A percentile compares a stretch with the other conserved stretches of the same genome.
These are phyloP conservation scores for Phanerochaete sordida DNA, from an alignment of 768 basidiomycete genomes.

Conservation along the genomic window DNA sequence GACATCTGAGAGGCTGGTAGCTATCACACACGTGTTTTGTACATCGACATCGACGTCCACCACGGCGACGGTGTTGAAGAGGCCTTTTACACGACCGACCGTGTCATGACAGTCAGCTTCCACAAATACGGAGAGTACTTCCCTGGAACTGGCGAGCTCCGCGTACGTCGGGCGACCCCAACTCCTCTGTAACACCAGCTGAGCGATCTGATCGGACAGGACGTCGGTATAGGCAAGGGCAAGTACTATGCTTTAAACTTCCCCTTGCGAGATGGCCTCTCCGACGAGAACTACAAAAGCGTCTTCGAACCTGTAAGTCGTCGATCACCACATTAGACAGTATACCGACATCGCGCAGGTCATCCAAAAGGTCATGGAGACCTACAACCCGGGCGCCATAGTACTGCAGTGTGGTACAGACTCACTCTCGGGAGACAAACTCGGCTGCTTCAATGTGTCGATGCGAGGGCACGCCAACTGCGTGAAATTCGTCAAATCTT, in stretches of 20 bases:
- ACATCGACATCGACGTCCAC: constrained; percentile 98
- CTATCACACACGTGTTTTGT: constrained; percentile 91
- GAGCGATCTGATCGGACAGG: constrained; percentile 40
- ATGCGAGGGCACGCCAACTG: constrained; percentile 98
- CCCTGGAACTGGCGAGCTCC: constrained; percentile 96
- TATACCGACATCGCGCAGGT: constrained; percentile 49
- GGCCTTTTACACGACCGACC: constrained; percentile 97
- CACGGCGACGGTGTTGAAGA: constrained; percentile 99
- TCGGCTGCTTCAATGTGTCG: constrained; percentile 93
- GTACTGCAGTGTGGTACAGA: constrained; percentile 98
- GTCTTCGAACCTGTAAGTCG: constrained; percentile 88
- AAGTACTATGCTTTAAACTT: constrained; percentile 95
- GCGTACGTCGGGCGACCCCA: constrained; percentile 44
- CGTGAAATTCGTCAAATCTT: constrained; percentile 94
- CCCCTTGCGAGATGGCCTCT: constrained; percentile 91
- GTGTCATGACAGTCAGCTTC: constrained; percentile 98
- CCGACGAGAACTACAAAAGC: constrained; percentile 90
- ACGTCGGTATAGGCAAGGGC: constrained; percentile 90
- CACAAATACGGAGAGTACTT: constrained; percentile 99
- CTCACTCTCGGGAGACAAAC: constrained; percentile 92
- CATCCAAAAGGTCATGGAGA: constrained; percentile 90
- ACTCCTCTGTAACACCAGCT: neutral
- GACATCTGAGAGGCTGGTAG: too few relatives aligned
- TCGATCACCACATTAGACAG: neutral
- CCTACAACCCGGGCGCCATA: constrained; percentile 91